A percentile compares a stretch with the other conserved stretches of the same genome.
Evolutionary conservation across 2,329 filamentous ascomycete genomes (phyloP).

Genomic region (Monilinia aucupariae): DNA sequence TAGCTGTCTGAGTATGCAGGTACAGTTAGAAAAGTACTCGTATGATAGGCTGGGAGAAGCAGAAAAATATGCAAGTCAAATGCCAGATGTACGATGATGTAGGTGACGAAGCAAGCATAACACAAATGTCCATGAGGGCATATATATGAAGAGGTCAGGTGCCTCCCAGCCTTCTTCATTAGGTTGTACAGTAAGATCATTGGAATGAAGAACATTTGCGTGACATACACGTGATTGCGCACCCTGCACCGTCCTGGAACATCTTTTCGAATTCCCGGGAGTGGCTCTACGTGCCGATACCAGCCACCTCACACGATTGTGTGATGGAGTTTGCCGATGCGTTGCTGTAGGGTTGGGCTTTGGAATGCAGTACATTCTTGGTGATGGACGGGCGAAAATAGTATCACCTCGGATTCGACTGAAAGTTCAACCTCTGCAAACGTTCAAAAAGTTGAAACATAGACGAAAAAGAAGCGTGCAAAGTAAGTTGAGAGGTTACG

Average conservation of each 20-base stretch:
- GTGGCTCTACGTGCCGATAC: slow-evolving; percentile 14
- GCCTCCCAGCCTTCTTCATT: slow-evolving; percentile 31
- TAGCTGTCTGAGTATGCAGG: slow-evolving; percentile 15
- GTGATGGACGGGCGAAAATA: slow-evolving; percentile 1
- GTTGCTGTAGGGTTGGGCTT: not conserved
- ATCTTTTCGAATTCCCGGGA: slow-evolving; percentile 16
- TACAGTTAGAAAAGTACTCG: slow-evolving; percentile 15
- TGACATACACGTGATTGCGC: slow-evolving; percentile 15
- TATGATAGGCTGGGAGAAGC: slow-evolving; percentile 13
- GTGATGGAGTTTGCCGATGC: slow-evolving; percentile 4
- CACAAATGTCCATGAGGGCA: slow-evolving; percentile 26
- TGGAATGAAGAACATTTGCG: slow-evolving; percentile 22
- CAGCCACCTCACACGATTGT: slow-evolving; percentile 13
- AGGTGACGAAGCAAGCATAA: slow-evolving; percentile 23
- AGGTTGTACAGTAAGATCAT: slow-evolving; percentile 19
- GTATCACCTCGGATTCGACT: not conserved
- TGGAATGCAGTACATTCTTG: slow-evolving; percentile 18
- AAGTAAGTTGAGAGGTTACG: not conserved
- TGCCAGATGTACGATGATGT: slow-evolving; percentile 25
- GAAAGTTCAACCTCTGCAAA: slow-evolving; percentile 9
- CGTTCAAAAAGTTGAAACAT: slow-evolving; percentile 10
- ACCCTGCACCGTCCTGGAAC: slow-evolving; percentile 18
- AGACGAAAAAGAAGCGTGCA: not conserved
- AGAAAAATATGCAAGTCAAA: slow-evolving; percentile 21
- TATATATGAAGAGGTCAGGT: slow-evolving; percentile 32